These are phyloP conservation scores for Podosphaera fusca DNA, from an alignment of 2,329 filamentous ascomycete species.

Conservation along the genomic window DNA sequence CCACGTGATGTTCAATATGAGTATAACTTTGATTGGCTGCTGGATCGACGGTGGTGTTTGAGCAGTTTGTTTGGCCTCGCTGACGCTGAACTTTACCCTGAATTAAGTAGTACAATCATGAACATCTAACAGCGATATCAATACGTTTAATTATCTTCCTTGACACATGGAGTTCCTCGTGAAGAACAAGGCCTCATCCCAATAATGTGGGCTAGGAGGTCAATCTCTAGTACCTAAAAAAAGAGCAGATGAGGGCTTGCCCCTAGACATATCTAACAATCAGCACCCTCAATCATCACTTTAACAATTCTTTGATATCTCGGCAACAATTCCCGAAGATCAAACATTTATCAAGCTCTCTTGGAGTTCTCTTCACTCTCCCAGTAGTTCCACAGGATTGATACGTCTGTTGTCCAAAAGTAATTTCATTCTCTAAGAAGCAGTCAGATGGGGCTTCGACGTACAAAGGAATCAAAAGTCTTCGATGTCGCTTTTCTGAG, in stretches of 20 bases:
- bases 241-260: background rate
- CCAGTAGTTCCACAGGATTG: background rate
- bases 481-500: conserved; percentile 13
- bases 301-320: background rate
- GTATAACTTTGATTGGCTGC: background rate
- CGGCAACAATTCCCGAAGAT: background rate
- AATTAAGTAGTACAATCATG: background rate
- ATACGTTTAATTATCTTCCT: background rate
- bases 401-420: background rate
- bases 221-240: background rate
- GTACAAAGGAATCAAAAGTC: background rate
- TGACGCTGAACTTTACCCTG: too few species aligned
- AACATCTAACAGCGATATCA: background rate
- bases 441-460: background rate
- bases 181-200: background rate
- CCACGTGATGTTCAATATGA: background rate
- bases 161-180: background rate
- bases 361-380: background rate
- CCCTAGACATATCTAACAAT: background rate
- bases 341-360: background rate
- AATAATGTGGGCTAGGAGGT: background rate
- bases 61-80: background rate
- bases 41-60: background rate
- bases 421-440: background rate
- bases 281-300: background rate